Conservation (phyloP, 805 yeast genomes). For the Huiozyma naganishii region DNA sequence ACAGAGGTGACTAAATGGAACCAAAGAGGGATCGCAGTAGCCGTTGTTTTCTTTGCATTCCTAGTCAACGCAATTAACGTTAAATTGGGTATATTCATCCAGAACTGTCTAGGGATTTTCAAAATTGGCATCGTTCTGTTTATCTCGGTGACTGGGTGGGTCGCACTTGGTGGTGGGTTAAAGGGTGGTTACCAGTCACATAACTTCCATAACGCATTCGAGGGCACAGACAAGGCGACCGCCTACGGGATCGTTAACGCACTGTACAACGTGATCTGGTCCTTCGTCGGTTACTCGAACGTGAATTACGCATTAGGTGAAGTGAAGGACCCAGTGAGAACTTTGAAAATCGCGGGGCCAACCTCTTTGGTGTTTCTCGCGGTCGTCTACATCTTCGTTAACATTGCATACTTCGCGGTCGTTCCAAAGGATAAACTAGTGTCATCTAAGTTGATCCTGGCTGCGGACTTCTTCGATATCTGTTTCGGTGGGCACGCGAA, state of each 20-base stretch:
- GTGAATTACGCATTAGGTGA: conserved; percentile 79
- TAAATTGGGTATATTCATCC: conserved; percentile 55
- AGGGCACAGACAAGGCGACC: conserved; percentile 40
- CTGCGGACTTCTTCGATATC: conserved; percentile 62
- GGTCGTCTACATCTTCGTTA: conserved; percentile 61
- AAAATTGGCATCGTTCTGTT: conserved; percentile 61
- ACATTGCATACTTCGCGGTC: conserved; percentile 73
- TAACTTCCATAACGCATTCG: conserved; percentile 51
- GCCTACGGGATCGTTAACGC: conserved; percentile 69
- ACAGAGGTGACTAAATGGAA: conserved; percentile 62
- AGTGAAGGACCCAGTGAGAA: conserved; percentile 59
- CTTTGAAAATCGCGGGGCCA: conserved; percentile 67
- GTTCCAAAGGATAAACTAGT: conserved; percentile 56
- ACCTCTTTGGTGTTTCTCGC: conserved; percentile 50
- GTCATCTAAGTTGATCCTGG: conserved; percentile 57
- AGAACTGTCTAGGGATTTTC: conserved; percentile 57
- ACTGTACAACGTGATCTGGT: conserved; percentile 74
- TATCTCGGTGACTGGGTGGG: conserved; percentile 74
- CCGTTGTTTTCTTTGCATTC: conserved; percentile 60
- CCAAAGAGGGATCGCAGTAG: conserved; percentile 67
- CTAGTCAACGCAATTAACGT: conserved; percentile 50
- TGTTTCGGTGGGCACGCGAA: conserved; percentile 63
- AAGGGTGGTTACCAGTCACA: conserved; percentile 42
- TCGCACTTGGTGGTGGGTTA: conserved; percentile 65
- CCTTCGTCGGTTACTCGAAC: conserved; percentile 73